phyloP scores from a whole-genome alignment of 768 basidiomycete genomes.

The Tulasnella sp. region DNA sequence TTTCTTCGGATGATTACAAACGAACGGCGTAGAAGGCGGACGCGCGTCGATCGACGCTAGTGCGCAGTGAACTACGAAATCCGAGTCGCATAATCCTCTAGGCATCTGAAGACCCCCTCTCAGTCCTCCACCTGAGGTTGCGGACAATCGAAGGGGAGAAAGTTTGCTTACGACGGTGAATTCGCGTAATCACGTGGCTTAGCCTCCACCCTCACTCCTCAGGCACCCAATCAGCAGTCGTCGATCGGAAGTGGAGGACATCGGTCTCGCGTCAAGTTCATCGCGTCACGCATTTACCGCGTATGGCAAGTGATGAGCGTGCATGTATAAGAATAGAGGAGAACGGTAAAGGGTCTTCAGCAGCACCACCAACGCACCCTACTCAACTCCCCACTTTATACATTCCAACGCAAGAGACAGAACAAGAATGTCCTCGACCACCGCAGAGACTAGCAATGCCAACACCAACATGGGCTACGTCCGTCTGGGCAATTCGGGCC shows the following conservation, averaged over 20 bases:
- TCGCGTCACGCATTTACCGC: background rate
- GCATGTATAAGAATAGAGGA: background rate
- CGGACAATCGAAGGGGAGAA: too few species aligned
- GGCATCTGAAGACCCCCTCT: background rate
- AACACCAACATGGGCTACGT: slow-evolving; percentile 7
- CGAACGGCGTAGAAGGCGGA: too few species aligned
- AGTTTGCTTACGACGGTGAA: background rate
- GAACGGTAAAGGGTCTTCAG: background rate
- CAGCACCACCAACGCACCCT: background rate
- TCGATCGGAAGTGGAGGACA: background rate
- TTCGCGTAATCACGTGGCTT: background rate
- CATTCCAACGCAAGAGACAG: background rate
- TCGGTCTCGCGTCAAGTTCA: background rate
- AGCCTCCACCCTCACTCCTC: background rate
- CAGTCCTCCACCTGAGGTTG: background rate
- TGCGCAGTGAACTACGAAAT: too few species aligned
- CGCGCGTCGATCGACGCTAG: too few species aligned
- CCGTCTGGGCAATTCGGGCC: slow-evolving; percentile 15
- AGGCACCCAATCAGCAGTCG: background rate
- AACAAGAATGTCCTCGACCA: background rate
- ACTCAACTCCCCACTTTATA: background rate
- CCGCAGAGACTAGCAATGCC: too few species aligned
- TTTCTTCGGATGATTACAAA: too few species aligned
- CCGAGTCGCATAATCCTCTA: background rate
- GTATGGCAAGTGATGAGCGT: too few species aligned